Base-by-base conservation (phyloP, 2,329 filamentous ascomycete species). In the Lasiodiplodia gonubiensis region DNA sequence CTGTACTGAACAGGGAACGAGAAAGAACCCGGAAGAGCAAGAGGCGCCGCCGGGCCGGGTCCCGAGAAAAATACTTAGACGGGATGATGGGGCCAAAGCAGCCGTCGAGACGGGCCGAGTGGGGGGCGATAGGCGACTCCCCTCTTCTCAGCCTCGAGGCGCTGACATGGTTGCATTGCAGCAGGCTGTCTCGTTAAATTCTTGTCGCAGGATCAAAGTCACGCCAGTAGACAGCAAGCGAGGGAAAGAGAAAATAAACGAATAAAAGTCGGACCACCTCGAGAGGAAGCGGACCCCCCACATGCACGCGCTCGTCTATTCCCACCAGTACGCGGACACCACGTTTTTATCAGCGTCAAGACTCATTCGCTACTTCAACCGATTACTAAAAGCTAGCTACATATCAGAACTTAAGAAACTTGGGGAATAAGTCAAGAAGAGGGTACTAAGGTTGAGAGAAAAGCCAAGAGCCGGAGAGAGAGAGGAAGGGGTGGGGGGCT, bases 351-450 rank as follows among this genome's bases (percentile, higher is more conserved):
- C 23, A 63, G 49, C 59, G n/a, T 63, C 46, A 51, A 65, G 64
- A 57, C 54, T 67, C 64, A 33, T 53, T 67, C 64, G 46, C 52
- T 67, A 67, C 64, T 60, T 59, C 64, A 59, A 67, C 46, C 64
- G 64, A 67, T 67, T 67, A 67, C 53, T 67, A 67, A 67, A 53
- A 23, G 51, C 64, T 67, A 67, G 49, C 64, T 60, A 67, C 54
- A 67, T 59, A 51, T 67, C 54, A 63, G 64, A 67, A 67, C 64
- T 67, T 59, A 67, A 37, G 54, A 66, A 67, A 67, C 54, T 67
- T 48, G 64, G 64, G 64, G 64, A 67, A 67, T 67, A 67, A 67
- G 64, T 51, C 54, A 52, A 67, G 54, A 67, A 66, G 54, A 53
- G 54, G 64, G 64, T 59, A 59, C 23, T 59, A 64, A 51, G 61